Evolutionary conservation across 495 filamentous ascomycete genomes (phyloP), one percentile per base, ranked within the genome.

Genomic region (Neurospora tetraspora): DNA sequence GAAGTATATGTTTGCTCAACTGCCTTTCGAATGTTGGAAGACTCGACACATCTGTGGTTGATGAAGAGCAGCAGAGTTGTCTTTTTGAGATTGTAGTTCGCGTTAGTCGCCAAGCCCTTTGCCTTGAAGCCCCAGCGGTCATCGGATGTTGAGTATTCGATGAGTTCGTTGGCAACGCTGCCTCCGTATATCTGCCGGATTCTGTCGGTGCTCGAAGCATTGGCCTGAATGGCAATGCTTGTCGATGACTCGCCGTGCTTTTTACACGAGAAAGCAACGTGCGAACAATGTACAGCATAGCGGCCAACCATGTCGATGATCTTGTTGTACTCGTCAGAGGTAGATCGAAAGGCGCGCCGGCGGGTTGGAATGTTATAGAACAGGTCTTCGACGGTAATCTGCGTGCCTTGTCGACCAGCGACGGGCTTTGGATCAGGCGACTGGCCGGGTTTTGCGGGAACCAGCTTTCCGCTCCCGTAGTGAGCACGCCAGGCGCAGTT

Each of bases 41-140:
- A 98, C 76, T 98, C 96, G 5, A 99, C 96, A n/a, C 94, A 91
- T 34, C 96, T 91, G 79, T 98, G 93, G 75, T 99, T 99, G 80
- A 99, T 98, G 81, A 99, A 99, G 5, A 99, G 86, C 8, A 99
- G 84, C 10, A 98, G 85, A 1, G 88, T 91, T 0, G 94, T 97
- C 79, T 91, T 92, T 81, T 98, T 99, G 72, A 96, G 90, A 80
- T 92, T 91, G 81, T 98, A 97, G 77, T 99, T 99, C 27, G 96
- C 95, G 78, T 97, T 99, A 38, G 93, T 98, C 14, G 91, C 89
- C 82, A 92, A 90, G 0, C 93, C 96, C 9, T 89, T 88, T 27
- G 91, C 91, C 72, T 87, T 91, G 83, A 97, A 97, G 0, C 93
- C 94, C 82, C 91, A 92, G 71, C 92, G 89, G 10, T 89, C 86